Conservation (phyloP, 2,329 filamentous ascomycete genomes). For the Nemania diffusa region DNA sequence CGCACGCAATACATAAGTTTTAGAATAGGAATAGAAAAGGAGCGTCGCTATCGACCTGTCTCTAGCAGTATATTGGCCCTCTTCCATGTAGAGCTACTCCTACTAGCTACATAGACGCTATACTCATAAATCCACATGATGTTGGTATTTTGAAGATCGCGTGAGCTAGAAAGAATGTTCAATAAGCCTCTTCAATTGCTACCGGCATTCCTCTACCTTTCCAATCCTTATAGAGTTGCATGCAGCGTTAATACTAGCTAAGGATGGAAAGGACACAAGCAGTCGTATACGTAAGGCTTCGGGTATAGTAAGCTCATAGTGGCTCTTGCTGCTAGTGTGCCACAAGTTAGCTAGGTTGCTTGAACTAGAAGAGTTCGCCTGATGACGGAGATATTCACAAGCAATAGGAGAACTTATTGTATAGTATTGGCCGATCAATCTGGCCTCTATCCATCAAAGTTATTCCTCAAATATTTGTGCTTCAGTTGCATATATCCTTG, state of each 20-base stretch:
- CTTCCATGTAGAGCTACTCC: background rate
- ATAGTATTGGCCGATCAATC: background rate
- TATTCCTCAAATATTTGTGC: background rate
- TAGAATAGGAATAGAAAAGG: conserved; percentile 9
- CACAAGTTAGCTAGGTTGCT: background rate
- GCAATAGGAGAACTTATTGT: no score
- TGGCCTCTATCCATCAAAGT: background rate
- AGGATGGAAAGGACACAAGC: no score
- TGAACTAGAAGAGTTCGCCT: background rate
- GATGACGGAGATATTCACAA: background rate
- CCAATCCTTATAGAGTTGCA: no score
- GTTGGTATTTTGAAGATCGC: background rate
- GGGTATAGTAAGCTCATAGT: no score
- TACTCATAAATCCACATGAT: background rate
- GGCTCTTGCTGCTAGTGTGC: background rate
- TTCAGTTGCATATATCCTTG: background rate
- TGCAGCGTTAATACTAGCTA: no score
- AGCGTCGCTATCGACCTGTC: conserved; percentile 12
- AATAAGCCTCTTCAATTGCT: no score
- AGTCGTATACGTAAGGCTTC: no score
- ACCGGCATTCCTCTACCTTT: no score
- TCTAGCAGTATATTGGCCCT: conserved; percentile 7
- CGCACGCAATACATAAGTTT: conserved; percentile 9
- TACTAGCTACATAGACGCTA: background rate
- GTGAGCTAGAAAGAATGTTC: background rate